These are phyloP conservation scores for Exophiala bonariae DNA, from an alignment of 2,329 filamentous ascomycete genomes.

Conservation along the genomic window DNA sequence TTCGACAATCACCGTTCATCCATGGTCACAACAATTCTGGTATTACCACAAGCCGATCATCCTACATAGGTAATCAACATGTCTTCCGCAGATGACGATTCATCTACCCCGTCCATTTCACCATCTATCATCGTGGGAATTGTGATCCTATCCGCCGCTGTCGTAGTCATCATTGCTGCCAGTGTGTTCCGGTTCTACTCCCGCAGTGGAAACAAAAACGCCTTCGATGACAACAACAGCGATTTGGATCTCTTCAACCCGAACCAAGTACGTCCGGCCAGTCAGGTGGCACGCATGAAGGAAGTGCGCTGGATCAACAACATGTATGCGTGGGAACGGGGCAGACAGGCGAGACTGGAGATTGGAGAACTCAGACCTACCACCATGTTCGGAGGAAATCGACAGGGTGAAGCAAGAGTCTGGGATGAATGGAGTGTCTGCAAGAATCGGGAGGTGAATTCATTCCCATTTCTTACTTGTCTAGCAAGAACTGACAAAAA, in stretches of 20 bases:
- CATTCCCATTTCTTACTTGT: too few relatives aligned
- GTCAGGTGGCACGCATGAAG: slow-evolving; percentile 17
- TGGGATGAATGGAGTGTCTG: background rate
- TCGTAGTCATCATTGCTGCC: slow-evolving; percentile 14
- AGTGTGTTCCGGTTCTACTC: slow-evolving; percentile 17
- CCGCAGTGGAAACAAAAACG: background rate
- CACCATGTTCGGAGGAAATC: slow-evolving; percentile 7
- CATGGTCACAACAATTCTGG: too few relatives aligned
- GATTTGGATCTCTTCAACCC: slow-evolving; percentile 23
- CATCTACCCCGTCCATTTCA: slow-evolving; percentile 3
- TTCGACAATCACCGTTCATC: too few relatives aligned
- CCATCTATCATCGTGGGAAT: slow-evolving; percentile 20
- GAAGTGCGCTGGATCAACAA: slow-evolving; percentile 22
- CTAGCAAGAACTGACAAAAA: too few relatives aligned
- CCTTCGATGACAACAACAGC: slow-evolving; percentile 15
- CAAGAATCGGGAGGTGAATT: background rate
- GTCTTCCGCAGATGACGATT: background rate
- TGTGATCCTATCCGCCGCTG: slow-evolving; percentile 17
- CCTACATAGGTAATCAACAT: too few relatives aligned
- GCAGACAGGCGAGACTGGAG: background rate
- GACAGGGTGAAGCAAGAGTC: background rate
- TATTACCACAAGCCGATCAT: too few relatives aligned
- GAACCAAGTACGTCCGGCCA: slow-evolving; percentile 10
- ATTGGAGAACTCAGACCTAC: slow-evolving; percentile 4
- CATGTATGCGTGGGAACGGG: slow-evolving; percentile 3